phyloP scores from a whole-genome alignment of 2,329 filamentous ascomycete species.

The Hypoxylon sp. region DNA sequence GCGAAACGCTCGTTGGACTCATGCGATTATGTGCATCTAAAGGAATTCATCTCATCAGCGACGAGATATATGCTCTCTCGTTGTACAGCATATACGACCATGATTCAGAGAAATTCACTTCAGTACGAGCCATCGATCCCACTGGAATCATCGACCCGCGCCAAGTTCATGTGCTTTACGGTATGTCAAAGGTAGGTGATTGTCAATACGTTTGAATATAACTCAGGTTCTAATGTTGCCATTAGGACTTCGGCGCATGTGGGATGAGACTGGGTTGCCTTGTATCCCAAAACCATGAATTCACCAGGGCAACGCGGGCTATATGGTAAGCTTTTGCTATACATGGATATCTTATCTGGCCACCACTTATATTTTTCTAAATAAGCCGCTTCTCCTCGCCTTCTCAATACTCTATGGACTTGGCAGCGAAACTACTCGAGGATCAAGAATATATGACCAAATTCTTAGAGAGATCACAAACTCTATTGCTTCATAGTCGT shows the following conservation, averaged over 20 bases:
- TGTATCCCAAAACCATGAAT: conserved; percentile 42
- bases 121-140: conserved; percentile 37
- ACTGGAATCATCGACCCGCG: conserved; percentile 43
- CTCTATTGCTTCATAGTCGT: conserved; percentile 27
- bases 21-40: conserved; percentile 46
- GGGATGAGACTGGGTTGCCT: conserved; percentile 47
- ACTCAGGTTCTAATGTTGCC: conserved; percentile 9
- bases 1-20: conserved; percentile 43
- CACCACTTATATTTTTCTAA: not conserved
- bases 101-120: conserved; percentile 39
- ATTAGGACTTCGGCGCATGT: conserved; percentile 42
- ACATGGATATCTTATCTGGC: not conserved
- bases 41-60: conserved; percentile 47
- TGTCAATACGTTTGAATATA: not conserved
- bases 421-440: conserved; percentile 45
- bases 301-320: conserved; percentile 42
- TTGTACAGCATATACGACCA: conserved; percentile 32
- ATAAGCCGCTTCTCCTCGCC: conserved; percentile 43
- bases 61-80: conserved; percentile 49
- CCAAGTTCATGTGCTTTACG: conserved; percentile 46
- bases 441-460: conserved; percentile 38
- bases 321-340: conserved; percentile 35
- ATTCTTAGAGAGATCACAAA: conserved; percentile 40
- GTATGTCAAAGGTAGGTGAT: conserved; percentile 45
- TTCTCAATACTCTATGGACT: conserved; percentile 46